phyloP scores from a whole-genome alignment of 352 stramenopile species.

The Lagenidium giganteum region DNA sequence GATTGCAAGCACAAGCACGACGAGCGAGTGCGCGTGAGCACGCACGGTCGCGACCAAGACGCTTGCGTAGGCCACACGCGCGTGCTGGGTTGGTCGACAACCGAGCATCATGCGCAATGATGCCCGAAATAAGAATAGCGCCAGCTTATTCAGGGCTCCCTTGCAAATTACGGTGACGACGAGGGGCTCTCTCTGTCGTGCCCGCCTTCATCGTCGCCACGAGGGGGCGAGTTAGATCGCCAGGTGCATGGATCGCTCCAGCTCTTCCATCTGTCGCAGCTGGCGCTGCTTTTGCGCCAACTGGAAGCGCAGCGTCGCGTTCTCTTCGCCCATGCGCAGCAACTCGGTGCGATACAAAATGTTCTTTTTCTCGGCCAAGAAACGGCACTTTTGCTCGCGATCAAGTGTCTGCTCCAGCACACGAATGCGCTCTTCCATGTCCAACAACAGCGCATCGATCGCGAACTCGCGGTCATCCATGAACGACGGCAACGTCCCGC shows the following conservation, averaged over 20 bases:
- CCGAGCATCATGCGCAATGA: too few relatives aligned
- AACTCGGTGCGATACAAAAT: slow-evolving; percentile 72
- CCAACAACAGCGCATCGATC: slow-evolving; percentile 17
- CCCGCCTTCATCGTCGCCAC: too few relatives aligned
- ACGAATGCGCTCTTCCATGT: slow-evolving; percentile 23
- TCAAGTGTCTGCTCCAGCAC: slow-evolving; percentile 37
- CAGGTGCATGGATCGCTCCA: slow-evolving; percentile 16
- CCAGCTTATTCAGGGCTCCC: too few relatives aligned
- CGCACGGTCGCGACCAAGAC: too few relatives aligned
- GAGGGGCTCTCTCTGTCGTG: too few relatives aligned
- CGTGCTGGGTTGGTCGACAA: too few relatives aligned
- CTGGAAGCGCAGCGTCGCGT: slow-evolving; percentile 36
- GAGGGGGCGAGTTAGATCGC: slow-evolving; percentile 36
- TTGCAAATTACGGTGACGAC: too few relatives aligned
- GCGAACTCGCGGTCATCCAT: slow-evolving; percentile 2
- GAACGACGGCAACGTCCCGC: slow-evolving; percentile 9
- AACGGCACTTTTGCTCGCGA: slow-evolving; percentile 66
- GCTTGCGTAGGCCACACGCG: too few relatives aligned
- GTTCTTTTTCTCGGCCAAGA: slow-evolving; percentile 68
- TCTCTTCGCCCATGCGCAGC: slow-evolving; percentile 48
- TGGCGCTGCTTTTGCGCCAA: slow-evolving; percentile 15
- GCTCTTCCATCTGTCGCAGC: slow-evolving; percentile 18
- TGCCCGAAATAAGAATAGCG: too few relatives aligned
- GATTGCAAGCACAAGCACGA: too few relatives aligned
- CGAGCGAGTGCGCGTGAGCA: too few relatives aligned